Base-by-base conservation (phyloP, 441 rosid species). In the Daphne laureola region DNA sequence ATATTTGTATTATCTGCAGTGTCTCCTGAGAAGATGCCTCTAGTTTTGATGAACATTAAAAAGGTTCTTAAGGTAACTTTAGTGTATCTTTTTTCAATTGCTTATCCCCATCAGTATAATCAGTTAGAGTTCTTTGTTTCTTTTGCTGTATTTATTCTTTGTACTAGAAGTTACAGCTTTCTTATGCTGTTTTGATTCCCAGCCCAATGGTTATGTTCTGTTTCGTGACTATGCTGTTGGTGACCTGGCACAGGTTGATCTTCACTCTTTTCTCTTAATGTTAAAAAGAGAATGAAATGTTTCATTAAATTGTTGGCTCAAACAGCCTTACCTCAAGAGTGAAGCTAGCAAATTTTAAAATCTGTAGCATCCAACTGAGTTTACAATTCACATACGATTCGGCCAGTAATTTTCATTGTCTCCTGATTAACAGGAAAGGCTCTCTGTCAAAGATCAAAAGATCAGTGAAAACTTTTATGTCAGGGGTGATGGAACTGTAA, bases 401-500 rank as follows among this genome's bases (percentile, higher is more conserved):
- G 1, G 5, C 7, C 11, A 31, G 11, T 49, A 47, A 52, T 52
- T 61, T 2, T 51, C 46, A 25, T 27, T 31, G 42, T 54, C 52
- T 58, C 56, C 50, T 41, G 14, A 46, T 68, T 43, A 51, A 62
- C 86, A 92, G 98, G 96, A 92, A 83, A 81, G 98, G 71, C 75
- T 88, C 49, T 73, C 81, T 54, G 59, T 66, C 70, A 92, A 92
- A 78, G 91, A 92, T 80, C 98, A 86, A 63, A 73, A 73, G 72
- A 86, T 92, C 53, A 78, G 97, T 55, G 87, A 89, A 44, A 89
- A 86, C 66, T 92, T 89, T 58, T 86, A 84, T 64, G 96, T 76
- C 66, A 81, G 96, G 73, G 97, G 90, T 63, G 98, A 92, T 78
- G 98, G 98, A 75, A 86, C 96, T 70, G 98, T 89, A 78, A 74